Percentiles rank a stretch among this genome's conserved stretches.
phyloP scores from a whole-genome alignment of 2,329 filamentous ascomycete genomes.

The Tympanopsis confertula region DNA sequence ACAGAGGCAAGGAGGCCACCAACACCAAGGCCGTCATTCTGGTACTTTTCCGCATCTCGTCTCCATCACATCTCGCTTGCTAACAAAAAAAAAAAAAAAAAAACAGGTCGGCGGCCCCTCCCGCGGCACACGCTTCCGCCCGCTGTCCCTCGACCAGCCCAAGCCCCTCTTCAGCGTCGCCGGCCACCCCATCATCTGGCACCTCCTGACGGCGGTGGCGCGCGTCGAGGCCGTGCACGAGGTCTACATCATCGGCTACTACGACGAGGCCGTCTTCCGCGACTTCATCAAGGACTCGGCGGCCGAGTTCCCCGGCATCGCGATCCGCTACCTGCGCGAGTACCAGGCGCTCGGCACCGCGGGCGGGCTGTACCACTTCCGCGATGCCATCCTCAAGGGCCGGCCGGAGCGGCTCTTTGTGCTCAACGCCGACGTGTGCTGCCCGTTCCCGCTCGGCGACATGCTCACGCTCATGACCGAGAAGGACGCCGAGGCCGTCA shows the following conservation, averaged over 20 bases:
- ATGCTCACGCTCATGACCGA: constrained; percentile 93
- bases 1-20: constrained; percentile 19
- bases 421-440: constrained; percentile 96
- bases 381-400: constrained; percentile 94
- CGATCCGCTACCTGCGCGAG: constrained; percentile 91
- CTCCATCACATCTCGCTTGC: constrained; percentile 3
- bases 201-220: constrained; percentile 83
- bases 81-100: constrained; percentile 14
- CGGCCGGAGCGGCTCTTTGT: constrained; percentile 92
- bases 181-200: constrained; percentile 95
- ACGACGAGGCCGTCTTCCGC: constrained; percentile 91
- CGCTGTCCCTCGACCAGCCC: constrained; percentile 86
- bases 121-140: constrained; percentile 87
- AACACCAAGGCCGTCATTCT: constrained; percentile 90
- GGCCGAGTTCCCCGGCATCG: constrained; percentile 74
- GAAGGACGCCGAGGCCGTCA: constrained; percentile 91
- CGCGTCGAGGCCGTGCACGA: constrained; percentile 89
- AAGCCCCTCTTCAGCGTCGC: constrained; percentile 99
- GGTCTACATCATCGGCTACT: constrained; percentile 97
- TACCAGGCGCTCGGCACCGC: constrained; percentile 94
- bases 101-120: constrained; percentile 83
- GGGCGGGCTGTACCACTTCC: constrained; percentile 96
- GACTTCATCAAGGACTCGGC: constrained; percentile 92
- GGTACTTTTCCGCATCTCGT: constrained; percentile 34
- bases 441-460: constrained; percentile 88